Conservation (phyloP, 805 yeast genomes). For the Spathaspora gorwiae region DNA sequence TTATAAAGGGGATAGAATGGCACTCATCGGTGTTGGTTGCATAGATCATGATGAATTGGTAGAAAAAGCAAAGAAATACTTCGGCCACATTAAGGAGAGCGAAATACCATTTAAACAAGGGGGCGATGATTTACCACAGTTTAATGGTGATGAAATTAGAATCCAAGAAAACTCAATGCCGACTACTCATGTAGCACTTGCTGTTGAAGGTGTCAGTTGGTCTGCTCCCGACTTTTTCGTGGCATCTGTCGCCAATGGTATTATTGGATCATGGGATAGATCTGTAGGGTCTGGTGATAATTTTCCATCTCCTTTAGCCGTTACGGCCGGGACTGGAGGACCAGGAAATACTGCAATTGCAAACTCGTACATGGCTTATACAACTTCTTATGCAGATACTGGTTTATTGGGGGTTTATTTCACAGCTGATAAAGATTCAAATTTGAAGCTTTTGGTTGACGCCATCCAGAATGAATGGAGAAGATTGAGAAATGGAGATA, state of each 20-base stretch:
- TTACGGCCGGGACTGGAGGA: constrained; percentile 55
- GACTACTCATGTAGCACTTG: constrained; percentile 84
- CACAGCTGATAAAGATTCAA: constrained; percentile 70
- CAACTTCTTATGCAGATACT: constrained; percentile 94
- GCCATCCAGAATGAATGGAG: constrained; percentile 86
- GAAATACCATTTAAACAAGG: constrained; percentile 71
- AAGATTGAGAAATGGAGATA: constrained; percentile 71
- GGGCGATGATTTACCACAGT: constrained; percentile 70
- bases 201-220: constrained; percentile 99
- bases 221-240: constrained; percentile 91
- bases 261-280: constrained; percentile 97
- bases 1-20: constrained; percentile 97
- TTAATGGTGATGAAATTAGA: constrained; percentile 82
- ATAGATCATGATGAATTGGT: constrained; percentile 86
- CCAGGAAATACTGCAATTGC: constrained; percentile 66
- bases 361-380: constrained; percentile 92
- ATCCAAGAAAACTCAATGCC: constrained; percentile 81
- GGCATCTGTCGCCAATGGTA: constrained; percentile 93
- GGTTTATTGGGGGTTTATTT: constrained; percentile 97
- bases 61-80: constrained; percentile 65
- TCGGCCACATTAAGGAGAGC: constrained; percentile 60
- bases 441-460: constrained; percentile 63
- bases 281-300: constrained; percentile 78
- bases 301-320: constrained; percentile 81
- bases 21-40: constrained; percentile 93